Evolutionary conservation across 2,329 filamentous ascomycete species (phyloP).

Genomic region (Colletotrichum scovillei): DNA sequence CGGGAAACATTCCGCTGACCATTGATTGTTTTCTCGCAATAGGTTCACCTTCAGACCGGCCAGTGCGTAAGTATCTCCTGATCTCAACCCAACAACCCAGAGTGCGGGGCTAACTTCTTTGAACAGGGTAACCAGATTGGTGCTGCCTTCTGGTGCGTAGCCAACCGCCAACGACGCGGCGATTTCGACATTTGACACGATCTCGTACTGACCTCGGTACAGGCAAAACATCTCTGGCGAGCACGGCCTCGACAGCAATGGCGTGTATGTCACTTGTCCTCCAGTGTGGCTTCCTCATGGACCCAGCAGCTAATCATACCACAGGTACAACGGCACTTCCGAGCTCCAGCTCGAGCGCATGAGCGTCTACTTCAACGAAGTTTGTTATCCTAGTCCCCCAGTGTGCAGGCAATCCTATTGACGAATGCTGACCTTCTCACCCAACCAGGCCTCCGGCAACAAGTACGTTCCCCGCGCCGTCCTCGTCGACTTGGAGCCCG

Average conservation of each 20-base stretch:
- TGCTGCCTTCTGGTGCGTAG: conserved; percentile 95
- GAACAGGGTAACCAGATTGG: conserved; percentile 98
- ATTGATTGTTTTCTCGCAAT: conserved; percentile 55
- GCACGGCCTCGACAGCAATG: conserved; percentile 97
- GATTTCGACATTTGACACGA: conserved; percentile 7
- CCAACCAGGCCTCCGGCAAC: conserved; percentile 85
- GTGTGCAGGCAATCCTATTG: conserved; percentile 18
- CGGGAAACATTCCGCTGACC: conserved; percentile 62
- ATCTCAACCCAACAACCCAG: not conserved
- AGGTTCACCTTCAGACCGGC: conserved; percentile 99
- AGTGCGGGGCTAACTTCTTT: conserved; percentile 50
- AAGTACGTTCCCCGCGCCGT: conserved; percentile 99
- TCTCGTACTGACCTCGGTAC: conserved; percentile 50
- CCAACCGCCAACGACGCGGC: conserved; percentile 18
- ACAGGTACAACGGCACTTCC: conserved; percentile 95
- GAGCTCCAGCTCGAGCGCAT: conserved; percentile 99
- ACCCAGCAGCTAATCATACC: conserved; percentile 39
- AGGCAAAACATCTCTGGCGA: conserved; percentile 88
- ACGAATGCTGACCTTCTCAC: conserved; percentile 26
- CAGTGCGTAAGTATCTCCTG: conserved; percentile 81
- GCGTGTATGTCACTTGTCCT: conserved; percentile 76
- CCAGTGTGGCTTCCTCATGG: conserved; percentile 26
- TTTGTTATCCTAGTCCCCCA: conserved; percentile 44
- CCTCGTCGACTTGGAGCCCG: conserved; percentile 98
- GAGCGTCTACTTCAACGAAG: conserved; percentile 98